These are phyloP conservation scores for Fistulifera solaris DNA, from an alignment of 108 stramenopile species.

Conservation along the genomic window DNA sequence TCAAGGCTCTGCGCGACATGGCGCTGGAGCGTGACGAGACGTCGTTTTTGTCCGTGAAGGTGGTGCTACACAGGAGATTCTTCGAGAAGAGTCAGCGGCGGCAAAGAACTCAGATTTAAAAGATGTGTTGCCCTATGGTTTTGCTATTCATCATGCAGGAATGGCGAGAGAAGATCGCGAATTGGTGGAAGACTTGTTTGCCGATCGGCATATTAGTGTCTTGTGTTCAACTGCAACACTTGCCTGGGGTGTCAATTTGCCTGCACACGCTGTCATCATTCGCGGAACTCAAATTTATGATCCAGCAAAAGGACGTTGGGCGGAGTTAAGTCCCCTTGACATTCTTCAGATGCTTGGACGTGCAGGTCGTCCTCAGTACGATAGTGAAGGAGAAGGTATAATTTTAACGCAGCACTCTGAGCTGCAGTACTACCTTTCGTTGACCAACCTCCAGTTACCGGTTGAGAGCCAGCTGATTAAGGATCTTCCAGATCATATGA, in stretches of 20 bases:
- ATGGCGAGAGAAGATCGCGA: slow-evolving; percentile 93
- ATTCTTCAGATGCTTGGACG: slow-evolving; percentile 99
- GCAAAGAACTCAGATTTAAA: slow-evolving; percentile 90
- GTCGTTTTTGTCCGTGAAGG: slow-evolving; percentile 84
- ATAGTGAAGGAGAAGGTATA: slow-evolving; percentile 98
- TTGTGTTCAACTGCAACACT: slow-evolving; percentile 96
- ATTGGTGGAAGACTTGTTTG: slow-evolving; percentile 97
- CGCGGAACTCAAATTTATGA: slow-evolving; percentile 99
- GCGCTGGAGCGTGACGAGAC: slow-evolving; percentile 87
- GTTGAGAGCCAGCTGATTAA: slow-evolving; percentile 96
- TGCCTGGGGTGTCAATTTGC: slow-evolving; percentile 99
- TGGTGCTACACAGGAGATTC: slow-evolving; percentile 86
- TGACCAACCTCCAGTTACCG: slow-evolving; percentile 99
- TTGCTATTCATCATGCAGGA: slow-evolving; percentile 99
- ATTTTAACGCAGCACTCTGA: slow-evolving; percentile 97
- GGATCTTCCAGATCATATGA: slow-evolving; percentile 91
- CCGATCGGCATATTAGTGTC: slow-evolving; percentile 92
- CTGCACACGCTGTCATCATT: slow-evolving; percentile 98
- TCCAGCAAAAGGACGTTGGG: slow-evolving; percentile 94
- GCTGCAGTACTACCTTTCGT: slow-evolving; percentile 96
- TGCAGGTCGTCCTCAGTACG: slow-evolving; percentile 98
- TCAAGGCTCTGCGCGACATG: slow-evolving; percentile 92
- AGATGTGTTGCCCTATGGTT: slow-evolving; percentile 92
- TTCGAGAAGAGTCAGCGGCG: slow-evolving; percentile 74
- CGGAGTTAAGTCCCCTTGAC: slow-evolving; percentile 97